Evolutionary conservation across 2,329 filamentous ascomycete genomes (phyloP), one percentile per base, ranked within the genome.

Genomic region (Fusarium duplospermum): DNA sequence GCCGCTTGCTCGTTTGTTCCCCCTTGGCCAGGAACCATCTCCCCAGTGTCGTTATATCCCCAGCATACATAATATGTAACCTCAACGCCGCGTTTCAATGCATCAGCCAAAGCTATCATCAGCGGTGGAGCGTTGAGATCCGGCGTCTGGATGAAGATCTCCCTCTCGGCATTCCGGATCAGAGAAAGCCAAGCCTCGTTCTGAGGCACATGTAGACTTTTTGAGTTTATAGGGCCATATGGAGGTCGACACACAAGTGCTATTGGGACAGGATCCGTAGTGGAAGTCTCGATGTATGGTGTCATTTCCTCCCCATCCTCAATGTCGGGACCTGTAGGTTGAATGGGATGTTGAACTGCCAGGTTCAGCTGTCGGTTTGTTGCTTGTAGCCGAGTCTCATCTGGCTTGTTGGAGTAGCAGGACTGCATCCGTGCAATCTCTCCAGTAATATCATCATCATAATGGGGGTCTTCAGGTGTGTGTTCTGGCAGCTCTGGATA

Each of bases 41-140:
- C 93, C 24, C 93, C 93, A 0, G 89, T 85, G 73, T 95, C 93
- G 71, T 95, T 95, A 83, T 96, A 96, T 1, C 93, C 93, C 1
- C 95, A 87, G 72, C 92, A 94, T 2, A 94, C 86, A 72, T 93
- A 95, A 79, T 90, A 92, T 1, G 88, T 90, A 0, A 95, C 90
- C 60, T 91, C 84, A 0, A 95, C 82, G 0, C 93, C 93, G 1
- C 93, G 86, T 69, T 90, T 86, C n/a, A 91, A 87, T 0, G 93
- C 93, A 4, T 87, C 87, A 0, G 88, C 78, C 4, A 95, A 87
- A 1, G 90, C 91, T 0, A 90, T 88, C 0, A 94, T 77, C 0
- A 95, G 83, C 0, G 90, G 91, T 66, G 89, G 88, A 1, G 93
- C 93, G 76, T 96, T 96, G 40, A 96, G 86, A 24, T 94, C 92